A percentile compares a stretch with the other conserved stretches of the same genome.
Conservation (phyloP, 768 basidiomycete species). For the Hericium alpestre region DNA sequence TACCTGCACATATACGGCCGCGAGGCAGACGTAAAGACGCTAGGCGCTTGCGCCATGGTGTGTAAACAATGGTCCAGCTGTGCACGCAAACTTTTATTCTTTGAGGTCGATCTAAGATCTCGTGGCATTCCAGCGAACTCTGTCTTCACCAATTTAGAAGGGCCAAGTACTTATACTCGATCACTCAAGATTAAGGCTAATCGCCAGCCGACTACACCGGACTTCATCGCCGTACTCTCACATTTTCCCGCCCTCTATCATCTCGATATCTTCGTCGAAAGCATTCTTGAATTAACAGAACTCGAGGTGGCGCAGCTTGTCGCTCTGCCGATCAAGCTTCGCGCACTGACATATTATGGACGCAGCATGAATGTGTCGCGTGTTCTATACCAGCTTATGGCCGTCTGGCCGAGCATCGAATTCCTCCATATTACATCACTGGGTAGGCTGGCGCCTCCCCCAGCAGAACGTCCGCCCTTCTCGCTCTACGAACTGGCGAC, state of each 20-base stretch:
- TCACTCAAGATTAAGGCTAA: too few relatives aligned
- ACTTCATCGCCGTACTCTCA: too few relatives aligned
- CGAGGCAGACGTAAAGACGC: too few relatives aligned
- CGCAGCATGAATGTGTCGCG: neutral
- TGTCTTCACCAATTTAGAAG: too few relatives aligned
- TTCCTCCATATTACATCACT: neutral
- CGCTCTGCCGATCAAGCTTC: neutral
- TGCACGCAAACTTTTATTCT: too few relatives aligned
- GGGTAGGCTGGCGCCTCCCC: neutral
- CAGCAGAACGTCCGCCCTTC: neutral
- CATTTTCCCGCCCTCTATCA: constrained; percentile 13
- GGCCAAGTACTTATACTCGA: too few relatives aligned
- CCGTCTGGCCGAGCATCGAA: neutral
- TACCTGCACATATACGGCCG: too few relatives aligned
- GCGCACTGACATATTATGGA: neutral
- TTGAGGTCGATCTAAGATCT: too few relatives aligned
- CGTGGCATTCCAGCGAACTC: too few relatives aligned
- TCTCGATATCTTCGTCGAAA: constrained; percentile 24
- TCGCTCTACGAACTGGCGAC: neutral
- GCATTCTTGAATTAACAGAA: neutral
- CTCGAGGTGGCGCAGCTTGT: neutral
- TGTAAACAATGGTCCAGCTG: too few relatives aligned
- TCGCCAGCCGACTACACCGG: too few relatives aligned
- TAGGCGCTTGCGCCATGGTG: too few relatives aligned
- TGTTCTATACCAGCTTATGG: neutral